phyloP scores from a whole-genome alignment of 768 basidiomycete genomes.

The Trichaptum fuscoviolaceum region DNA sequence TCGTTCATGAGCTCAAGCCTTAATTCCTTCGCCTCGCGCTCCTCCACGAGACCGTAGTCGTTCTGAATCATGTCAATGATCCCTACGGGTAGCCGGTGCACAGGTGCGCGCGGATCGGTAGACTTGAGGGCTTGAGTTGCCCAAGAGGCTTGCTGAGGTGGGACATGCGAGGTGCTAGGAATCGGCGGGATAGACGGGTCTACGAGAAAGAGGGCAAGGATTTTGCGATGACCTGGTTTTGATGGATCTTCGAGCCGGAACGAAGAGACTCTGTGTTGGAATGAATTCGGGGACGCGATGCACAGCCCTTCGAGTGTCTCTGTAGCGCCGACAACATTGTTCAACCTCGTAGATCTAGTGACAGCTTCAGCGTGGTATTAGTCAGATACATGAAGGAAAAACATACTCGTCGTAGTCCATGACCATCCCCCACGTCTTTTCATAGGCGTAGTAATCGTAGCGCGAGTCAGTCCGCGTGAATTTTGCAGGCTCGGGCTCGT shows the following conservation, averaged over 20 bases:
- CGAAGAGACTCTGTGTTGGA: slow-evolving; percentile 31
- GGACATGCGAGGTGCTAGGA: slow-evolving; percentile 26
- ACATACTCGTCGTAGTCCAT: slow-evolving; percentile 17
- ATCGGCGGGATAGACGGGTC: slow-evolving; percentile 25
- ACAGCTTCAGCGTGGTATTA: background rate
- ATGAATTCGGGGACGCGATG: slow-evolving; percentile 33
- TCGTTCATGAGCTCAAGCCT: too few species aligned
- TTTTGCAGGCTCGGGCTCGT: slow-evolving; percentile 11
- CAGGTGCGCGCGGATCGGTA: too few species aligned
- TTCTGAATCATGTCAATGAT: too few species aligned
- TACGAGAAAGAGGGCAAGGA: slow-evolving; percentile 33
- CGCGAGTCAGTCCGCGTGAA: background rate
- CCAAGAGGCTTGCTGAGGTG: slow-evolving; percentile 29
- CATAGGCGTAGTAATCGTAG: slow-evolving; percentile 17
- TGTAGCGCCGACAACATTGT: slow-evolving; percentile 24
- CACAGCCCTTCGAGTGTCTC: slow-evolving; percentile 22
- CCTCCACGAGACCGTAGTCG: too few species aligned
- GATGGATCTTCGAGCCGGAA: slow-evolving; percentile 28
- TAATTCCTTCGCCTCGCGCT: too few species aligned
- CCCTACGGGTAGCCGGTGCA: too few species aligned
- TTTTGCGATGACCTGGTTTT: slow-evolving; percentile 33
- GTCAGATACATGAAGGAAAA: background rate
- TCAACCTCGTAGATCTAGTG: slow-evolving; percentile 4
- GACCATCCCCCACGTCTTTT: slow-evolving; percentile 11
- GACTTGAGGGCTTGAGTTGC: slow-evolving; percentile 13